Base-by-base conservation (phyloP, 2,329 filamentous ascomycete genomes). In the Cercospora beticola region DNA sequence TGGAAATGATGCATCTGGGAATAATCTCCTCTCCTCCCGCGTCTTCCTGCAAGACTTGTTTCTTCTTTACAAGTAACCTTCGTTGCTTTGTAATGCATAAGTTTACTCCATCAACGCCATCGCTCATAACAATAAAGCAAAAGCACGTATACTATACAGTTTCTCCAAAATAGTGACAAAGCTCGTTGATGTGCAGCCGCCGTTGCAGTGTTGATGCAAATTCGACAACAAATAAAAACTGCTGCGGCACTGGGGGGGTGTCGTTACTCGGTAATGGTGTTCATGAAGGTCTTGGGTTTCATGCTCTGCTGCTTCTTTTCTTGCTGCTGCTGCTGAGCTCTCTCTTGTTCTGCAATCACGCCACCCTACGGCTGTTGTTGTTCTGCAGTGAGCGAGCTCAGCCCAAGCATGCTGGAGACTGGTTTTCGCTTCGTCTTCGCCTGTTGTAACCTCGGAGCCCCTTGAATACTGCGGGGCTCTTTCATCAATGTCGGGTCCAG, bases 401-500 rank as follows among this genome's bases (percentile, higher is more conserved):
- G 60, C 16, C 67, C 67, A 31, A 81, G 71, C 79, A 81, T 80
- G 26, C 76, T 79, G 21, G 83, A 82, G 59, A 85, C 83, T 2
- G 83, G 83, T 74, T 84, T 85, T 40, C 83, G 78, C 65, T 81
- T 81, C 26, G 83, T 82, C 72, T 83, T 81, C n/a, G 79, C 79
- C 68, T 80, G 79, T 62, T 84, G 83, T 16, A 88, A 83, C 67
- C 86, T 81, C 30, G 93, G 93, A n/a, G 93, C 89, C 40, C 94
- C 94, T 78, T 97, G 93, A 46, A 97, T 94, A 70, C 92, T 89
- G 67, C 94, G 87, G 31, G 94, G 94, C 80, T 97, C 94, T 78
- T 93, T 92, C 93, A 98, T 97, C 58, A 97, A 83, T 14, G 89
- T 87, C 4, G 90, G 87, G 75, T 99, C 95, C 9, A 99, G 86